These are phyloP conservation scores for Apiospora arundinis DNA, from an alignment of 2,329 filamentous ascomycete species.

Conservation along the genomic window DNA sequence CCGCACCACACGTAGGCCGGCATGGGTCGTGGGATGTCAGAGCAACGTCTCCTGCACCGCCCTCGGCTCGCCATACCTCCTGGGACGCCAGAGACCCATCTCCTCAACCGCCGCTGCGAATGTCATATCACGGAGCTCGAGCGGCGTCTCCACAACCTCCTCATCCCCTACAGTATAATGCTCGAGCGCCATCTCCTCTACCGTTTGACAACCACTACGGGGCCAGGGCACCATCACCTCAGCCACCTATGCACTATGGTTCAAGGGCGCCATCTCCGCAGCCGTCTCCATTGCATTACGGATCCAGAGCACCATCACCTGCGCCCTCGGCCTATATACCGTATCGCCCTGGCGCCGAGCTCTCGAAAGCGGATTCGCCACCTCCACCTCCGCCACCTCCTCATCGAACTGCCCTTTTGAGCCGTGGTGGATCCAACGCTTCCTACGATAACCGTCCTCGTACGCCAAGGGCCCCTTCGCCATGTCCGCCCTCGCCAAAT, in stretches of 20 bases:
- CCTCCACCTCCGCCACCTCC: conserved; percentile 85
- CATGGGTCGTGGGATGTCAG: conserved; percentile 24
- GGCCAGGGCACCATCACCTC: conserved; percentile 36
- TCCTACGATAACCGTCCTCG: conserved; percentile 47
- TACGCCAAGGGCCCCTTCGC: conserved; percentile 66
- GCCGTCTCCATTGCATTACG: conserved; percentile 37
- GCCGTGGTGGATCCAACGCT: conserved; percentile 36
- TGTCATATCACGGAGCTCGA: conserved; percentile 39
- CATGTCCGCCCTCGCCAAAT: conserved; percentile 71
- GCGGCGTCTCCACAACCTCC: conserved; percentile 43
- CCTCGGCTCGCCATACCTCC: conserved; percentile 30
- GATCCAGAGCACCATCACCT: conserved; percentile 45
- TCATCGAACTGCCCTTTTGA: conserved; percentile 69
- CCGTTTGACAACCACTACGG: conserved; percentile 33
- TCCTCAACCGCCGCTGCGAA: conserved; percentile 34
- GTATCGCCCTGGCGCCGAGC: conserved; percentile 41
- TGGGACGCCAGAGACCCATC: conserved; percentile 34
- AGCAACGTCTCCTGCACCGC: conserved; percentile 42
- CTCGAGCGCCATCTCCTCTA: conserved; percentile 44
- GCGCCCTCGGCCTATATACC: conserved; percentile 47
- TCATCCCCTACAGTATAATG: conserved; percentile 24
- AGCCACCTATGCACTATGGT: conserved; percentile 33
- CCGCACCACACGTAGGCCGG: conserved; percentile 35
- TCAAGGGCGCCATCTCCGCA: conserved; percentile 49
- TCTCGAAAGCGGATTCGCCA: conserved; percentile 58